A percentile compares a stretch with the other conserved stretches of the same genome.
Conservation (phyloP, 2,329 filamentous ascomycete genomes). For the Exutisphaerella laricina region DNA sequence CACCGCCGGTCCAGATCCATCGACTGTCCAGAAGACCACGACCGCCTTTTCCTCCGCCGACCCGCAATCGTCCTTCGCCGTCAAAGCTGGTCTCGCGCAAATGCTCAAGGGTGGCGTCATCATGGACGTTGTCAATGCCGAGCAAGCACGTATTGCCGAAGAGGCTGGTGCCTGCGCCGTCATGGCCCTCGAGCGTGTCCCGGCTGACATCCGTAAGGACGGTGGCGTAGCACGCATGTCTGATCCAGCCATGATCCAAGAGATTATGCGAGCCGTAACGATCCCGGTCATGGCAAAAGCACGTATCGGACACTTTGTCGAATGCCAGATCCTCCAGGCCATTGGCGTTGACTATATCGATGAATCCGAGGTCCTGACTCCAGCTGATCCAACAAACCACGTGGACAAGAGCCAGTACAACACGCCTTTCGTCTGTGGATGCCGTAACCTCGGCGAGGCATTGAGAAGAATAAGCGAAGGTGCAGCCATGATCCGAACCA, state of each 20-base stretch:
- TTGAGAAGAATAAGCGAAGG: constrained; percentile 86
- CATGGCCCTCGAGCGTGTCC: constrained; percentile 97
- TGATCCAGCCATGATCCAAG: constrained; percentile 87
- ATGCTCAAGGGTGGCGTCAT: constrained; percentile 99
- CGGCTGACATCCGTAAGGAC: constrained; percentile 86
- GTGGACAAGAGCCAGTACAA: constrained; percentile 81
- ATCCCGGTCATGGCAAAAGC: constrained; percentile 99
- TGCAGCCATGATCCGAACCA: constrained; percentile 97
- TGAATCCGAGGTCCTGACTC: constrained; percentile 95
- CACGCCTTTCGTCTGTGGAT: constrained; percentile 92
- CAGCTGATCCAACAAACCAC: constrained; percentile 84
- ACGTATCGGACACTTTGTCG: constrained; percentile 93
- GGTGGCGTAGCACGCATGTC: constrained; percentile 97
- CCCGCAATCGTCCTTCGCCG: constrained; percentile 59
- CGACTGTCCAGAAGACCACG: constrained; percentile 18
- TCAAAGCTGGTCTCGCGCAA: constrained; percentile 92
- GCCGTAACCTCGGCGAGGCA: constrained; percentile 89
- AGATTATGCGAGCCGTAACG: constrained; percentile 90
- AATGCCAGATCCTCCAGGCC: constrained; percentile 94
- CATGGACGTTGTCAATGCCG: constrained; percentile 95
- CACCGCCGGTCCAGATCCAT: constrained; percentile 14
- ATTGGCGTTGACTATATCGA: constrained; percentile 97
- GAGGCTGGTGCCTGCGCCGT: constrained; percentile 93
- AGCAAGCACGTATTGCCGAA: constrained; percentile 90
- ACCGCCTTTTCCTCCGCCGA: constrained; percentile 16